These are phyloP conservation scores for Fragilariopsis cylindrus DNA, from an alignment of 108 stramenopile genomes.

Conservation along the genomic window DNA sequence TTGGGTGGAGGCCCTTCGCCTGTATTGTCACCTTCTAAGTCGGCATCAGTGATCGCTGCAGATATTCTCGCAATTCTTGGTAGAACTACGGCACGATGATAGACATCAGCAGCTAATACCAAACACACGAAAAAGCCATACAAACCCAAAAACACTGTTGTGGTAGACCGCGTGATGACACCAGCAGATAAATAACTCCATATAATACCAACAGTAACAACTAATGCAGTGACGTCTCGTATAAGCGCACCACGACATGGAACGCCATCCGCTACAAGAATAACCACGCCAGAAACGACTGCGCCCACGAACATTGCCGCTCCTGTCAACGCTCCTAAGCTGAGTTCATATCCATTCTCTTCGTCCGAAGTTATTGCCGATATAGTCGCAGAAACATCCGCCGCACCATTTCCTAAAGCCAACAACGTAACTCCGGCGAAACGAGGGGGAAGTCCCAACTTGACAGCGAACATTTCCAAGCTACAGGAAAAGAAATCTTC, in stretches of 20 bases:
- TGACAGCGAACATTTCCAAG: conserved; percentile 85
- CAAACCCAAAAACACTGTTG: conserved; percentile 60
- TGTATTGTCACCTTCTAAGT: background rate
- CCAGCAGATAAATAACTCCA: conserved; percentile 50
- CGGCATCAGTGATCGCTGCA: conserved; percentile 14
- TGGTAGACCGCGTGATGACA: conserved; percentile 52
- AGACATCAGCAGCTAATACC: conserved; percentile 84
- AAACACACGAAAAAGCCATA: conserved; percentile 72
- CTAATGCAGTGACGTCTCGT: conserved; percentile 73
- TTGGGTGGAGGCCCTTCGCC: conserved; percentile 5
- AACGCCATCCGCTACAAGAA: conserved; percentile 72
- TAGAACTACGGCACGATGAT: conserved; percentile 82
- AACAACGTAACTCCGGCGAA: conserved; percentile 96
- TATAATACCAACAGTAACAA: conserved; percentile 67
- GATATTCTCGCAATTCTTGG: conserved; percentile 48
- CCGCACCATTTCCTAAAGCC: conserved; percentile 97
- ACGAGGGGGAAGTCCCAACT: conserved; percentile 88
- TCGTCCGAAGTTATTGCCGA: conserved; percentile 73
- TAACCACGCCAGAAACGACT: conserved; percentile 81
- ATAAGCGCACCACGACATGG: conserved; percentile 87
- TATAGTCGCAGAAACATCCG: conserved; percentile 92
- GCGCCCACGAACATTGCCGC: conserved; percentile 91
- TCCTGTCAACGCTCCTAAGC: conserved; percentile 92
- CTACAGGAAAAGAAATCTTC: conserved; percentile 94
- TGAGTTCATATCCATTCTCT: conserved; percentile 80